Base-by-base conservation (phyloP, 345 rosid species). In the Syzygium grande region DNA sequence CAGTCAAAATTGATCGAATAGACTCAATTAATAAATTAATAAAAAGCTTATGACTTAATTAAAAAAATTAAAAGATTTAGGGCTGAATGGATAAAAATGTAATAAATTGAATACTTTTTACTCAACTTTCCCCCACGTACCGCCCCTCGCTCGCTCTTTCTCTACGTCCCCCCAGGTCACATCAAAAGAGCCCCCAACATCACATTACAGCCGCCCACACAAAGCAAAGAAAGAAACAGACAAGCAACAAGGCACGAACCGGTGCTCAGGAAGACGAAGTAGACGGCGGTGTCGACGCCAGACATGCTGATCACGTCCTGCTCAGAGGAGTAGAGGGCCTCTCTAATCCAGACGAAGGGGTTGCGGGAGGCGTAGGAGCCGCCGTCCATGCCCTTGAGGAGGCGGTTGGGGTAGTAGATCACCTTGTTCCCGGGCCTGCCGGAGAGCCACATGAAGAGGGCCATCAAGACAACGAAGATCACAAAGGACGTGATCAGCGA, bases 241-340 rank as follows among this genome's bases (percentile, higher is more conserved):
- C 54, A 41, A 10, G 56, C 6, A 12, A n/a, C 30, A n/a, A 15
- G 38, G 77, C 1, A 3, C 41, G 0, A 68, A 96, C 99, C 97
- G 51, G 99, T 96, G 89, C 91, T 90, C 88, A 97, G 88, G 96
- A 95, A 97, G 88, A 96, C 99, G 89, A 97, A 96, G 96, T 97
- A 95, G 89, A 95, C 98, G 73, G 99, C 99, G 34, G 96, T 90
- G 85, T 97, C 99, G 15, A 97, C 91, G n/a, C 99, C 99, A 34
- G 99, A 96, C 53, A 90, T 14, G 85, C 85, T 84, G 83, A 97
- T 88, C 30, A 97, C 78, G 73, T 97, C 98, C 88, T 89, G 94
- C 89, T 97, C 99, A 8, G 90, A 84, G 7, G 99, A 93, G 87
- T 94, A 41, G 46, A 95, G 5, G 53, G 94, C 95, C 92, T 96